Evolutionary conservation across 768 basidiomycete species (phyloP).

Genomic region (Gymnopilus junonius): DNA sequence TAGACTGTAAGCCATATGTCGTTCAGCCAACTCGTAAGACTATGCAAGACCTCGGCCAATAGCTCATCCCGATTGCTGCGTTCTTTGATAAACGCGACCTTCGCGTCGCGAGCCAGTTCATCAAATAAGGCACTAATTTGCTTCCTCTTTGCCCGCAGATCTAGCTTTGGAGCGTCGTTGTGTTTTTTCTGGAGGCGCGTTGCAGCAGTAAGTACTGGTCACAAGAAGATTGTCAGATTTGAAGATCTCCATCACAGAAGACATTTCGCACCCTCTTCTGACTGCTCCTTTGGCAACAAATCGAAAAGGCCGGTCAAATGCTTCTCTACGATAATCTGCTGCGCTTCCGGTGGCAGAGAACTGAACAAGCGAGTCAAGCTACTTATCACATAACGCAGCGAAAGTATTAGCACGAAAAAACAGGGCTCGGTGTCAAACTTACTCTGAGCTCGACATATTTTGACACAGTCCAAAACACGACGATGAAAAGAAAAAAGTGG

Average conservation of each 20-base stretch:
- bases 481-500: background rate
- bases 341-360: slow-evolving; percentile 56
- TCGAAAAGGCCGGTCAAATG: slow-evolving; percentile 56
- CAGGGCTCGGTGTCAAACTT: background rate
- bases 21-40: slow-evolving; percentile 59
- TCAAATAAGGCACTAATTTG: slow-evolving; percentile 58
- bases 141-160: slow-evolving; percentile 55
- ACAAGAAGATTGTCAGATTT: slow-evolving; percentile 6
- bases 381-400: too few species aligned
- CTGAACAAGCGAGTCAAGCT: slow-evolving; percentile 55
- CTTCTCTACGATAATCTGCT: slow-evolving; percentile 50
- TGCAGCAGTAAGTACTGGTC: slow-evolving; percentile 41
- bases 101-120: slow-evolving; percentile 57
- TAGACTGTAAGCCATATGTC: slow-evolving; percentile 68
- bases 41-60: slow-evolving; percentile 57
- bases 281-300: slow-evolving; percentile 38
- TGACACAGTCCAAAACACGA: background rate
- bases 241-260: background rate
- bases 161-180: slow-evolving; percentile 48
- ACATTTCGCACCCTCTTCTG: slow-evolving; percentile 36
- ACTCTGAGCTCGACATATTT: background rate
- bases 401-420: too few species aligned
- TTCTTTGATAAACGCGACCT: slow-evolving; percentile 56
- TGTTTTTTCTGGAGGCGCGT: slow-evolving; percentile 40
- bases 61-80: slow-evolving; percentile 59